phyloP scores from a whole-genome alignment of 2,329 filamentous ascomycete species.

The Lasiodiplodia sp. region DNA sequence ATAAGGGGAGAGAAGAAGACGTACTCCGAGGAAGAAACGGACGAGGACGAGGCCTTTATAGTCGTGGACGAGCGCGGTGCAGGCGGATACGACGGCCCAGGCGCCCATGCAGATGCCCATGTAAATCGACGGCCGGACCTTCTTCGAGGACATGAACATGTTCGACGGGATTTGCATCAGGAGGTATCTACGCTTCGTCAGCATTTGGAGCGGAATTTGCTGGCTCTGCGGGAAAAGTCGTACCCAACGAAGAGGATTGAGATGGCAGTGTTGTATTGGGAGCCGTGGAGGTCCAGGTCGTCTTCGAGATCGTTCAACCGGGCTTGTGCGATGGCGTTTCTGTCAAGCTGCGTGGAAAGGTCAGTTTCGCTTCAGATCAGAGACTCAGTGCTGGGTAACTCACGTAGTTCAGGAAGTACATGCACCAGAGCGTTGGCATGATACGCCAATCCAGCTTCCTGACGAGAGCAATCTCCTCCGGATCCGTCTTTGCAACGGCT shows the following conservation, averaged over 20 bases:
- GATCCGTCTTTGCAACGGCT: constrained; percentile 44
- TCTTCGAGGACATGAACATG: constrained; percentile 49
- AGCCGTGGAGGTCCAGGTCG: constrained; percentile 46
- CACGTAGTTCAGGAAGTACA: constrained; percentile 48
- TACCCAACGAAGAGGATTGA: constrained; percentile 67
- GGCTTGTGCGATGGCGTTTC: constrained; percentile 71
- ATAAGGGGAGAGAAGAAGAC: too few relatives aligned
- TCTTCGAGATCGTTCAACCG: constrained; percentile 67
- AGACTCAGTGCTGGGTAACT: constrained; percentile 43
- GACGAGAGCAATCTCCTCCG: constrained; percentile 43
- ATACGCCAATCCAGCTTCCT: constrained; percentile 42
- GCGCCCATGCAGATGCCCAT: constrained; percentile 47
- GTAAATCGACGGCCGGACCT: constrained; percentile 46
- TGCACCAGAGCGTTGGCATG: constrained; percentile 50
- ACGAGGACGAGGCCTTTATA: constrained; percentile 48
- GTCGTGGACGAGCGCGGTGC: constrained; percentile 43
- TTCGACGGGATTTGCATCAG: constrained; percentile 49
- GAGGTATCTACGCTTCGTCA: constrained; percentile 46
- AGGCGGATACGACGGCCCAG: constrained; percentile 50
- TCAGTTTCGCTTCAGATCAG: neutral
- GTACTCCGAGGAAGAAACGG: constrained; percentile 45
- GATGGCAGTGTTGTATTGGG: constrained; percentile 51
- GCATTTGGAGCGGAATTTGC: constrained; percentile 67
- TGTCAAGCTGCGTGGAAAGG: constrained; percentile 53
- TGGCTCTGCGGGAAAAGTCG: constrained; percentile 36